phyloP scores from a whole-genome alignment of 2,329 filamentous ascomycete genomes.

The Lomentospora prolificans region DNA sequence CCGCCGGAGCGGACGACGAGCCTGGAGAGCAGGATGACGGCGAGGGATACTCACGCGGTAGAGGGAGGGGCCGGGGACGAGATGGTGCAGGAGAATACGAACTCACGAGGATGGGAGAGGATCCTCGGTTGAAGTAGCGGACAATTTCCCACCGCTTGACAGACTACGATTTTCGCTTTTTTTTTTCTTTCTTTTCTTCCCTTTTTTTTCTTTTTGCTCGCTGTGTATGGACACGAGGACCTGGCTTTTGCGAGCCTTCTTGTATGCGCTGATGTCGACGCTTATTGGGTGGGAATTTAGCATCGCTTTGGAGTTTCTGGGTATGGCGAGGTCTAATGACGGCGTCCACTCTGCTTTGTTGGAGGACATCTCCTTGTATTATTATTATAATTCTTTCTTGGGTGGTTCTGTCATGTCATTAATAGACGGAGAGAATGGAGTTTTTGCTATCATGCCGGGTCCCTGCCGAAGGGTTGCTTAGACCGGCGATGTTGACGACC shows the following conservation, averaged over 20 bases:
- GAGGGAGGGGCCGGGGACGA: constrained; percentile 40
- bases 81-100: constrained; percentile 54
- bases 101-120: constrained; percentile 45
- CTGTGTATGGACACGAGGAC: no score
- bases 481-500: no score
- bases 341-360: not conserved
- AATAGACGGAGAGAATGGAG: not conserved
- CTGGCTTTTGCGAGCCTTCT: no score
- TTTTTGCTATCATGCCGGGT: no score
- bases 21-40: constrained; percentile 28
- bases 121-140: constrained; percentile 7
- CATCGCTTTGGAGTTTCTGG: not conserved
- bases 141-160: not conserved
- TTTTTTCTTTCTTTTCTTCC: not conserved
- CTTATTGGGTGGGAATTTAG: not conserved
- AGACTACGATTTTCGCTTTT: not conserved
- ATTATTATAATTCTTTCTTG: not conserved
- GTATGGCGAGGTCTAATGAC: not conserved
- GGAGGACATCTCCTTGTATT: not conserved
- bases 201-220: no score
- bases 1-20: constrained; percentile 13
- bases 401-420: not conserved
- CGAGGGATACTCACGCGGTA: constrained; percentile 38
- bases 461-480: no score
- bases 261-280: not conserved